Evolutionary conservation across 306 rosid genomes (phyloP).

Genomic region (Quillaja saponaria): DNA sequence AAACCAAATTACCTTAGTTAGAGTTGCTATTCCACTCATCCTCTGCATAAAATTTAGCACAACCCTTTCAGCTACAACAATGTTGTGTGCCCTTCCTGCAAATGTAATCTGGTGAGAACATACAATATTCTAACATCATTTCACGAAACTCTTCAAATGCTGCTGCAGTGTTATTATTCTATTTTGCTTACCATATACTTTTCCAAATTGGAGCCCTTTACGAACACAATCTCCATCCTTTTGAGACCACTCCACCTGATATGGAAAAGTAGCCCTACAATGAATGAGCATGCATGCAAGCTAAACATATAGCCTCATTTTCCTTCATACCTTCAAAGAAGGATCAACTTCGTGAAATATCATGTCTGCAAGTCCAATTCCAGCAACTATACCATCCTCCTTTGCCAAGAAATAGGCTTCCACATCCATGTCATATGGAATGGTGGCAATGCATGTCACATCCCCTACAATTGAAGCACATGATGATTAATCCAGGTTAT

Average conservation of each 20-base stretch:
- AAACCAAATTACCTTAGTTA: slow-evolving; percentile 62
- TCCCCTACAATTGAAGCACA: slow-evolving; percentile 61
- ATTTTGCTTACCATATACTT: slow-evolving; percentile 63
- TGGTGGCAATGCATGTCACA: slow-evolving; percentile 81
- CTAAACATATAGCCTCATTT: slow-evolving; percentile 22
- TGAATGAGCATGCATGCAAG: slow-evolving; percentile 17
- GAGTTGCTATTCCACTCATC: slow-evolving; percentile 97
- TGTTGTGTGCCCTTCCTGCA: slow-evolving; percentile 82
- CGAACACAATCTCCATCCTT: slow-evolving; percentile 75
- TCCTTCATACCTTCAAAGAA: slow-evolving; percentile 60
- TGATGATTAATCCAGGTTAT: no score
- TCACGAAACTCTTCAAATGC: slow-evolving; percentile 27
- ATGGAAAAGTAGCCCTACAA: slow-evolving; percentile 28
- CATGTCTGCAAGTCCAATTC: slow-evolving; percentile 82
- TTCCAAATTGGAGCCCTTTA: slow-evolving; percentile 85
- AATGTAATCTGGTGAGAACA: no score
- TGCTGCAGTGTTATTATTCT: slow-evolving; percentile 3
- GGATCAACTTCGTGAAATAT: slow-evolving; percentile 85
- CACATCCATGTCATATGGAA: slow-evolving; percentile 70
- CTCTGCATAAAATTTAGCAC: slow-evolving; percentile 94
- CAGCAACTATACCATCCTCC: slow-evolving; percentile 85
- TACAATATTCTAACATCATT: slow-evolving; percentile 25
- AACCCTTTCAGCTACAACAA: slow-evolving; percentile 84
- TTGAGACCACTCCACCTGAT: slow-evolving; percentile 83
- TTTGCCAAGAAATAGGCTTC: slow-evolving; percentile 91